These are phyloP conservation scores for Xylaria arbuscula DNA, from an alignment of 2,329 filamentous ascomycete genomes.

Conservation along the genomic window DNA sequence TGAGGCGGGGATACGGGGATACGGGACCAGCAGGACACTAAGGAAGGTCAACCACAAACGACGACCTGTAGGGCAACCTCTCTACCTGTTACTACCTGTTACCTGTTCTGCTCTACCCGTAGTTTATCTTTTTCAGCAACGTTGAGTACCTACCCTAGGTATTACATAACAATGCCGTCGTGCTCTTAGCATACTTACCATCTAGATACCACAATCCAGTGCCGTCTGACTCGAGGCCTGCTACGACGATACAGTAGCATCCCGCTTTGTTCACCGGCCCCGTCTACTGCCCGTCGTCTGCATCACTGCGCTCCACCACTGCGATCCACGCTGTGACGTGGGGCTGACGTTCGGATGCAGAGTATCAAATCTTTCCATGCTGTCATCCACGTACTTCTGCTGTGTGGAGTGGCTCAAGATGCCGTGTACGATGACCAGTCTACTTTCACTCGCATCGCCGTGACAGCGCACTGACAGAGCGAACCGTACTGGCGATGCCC, in stretches of 20 bases:
- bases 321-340: slow-evolving; percentile 28
- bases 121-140: neutral
- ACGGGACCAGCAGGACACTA: neutral
- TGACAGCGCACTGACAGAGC: too few relatives aligned
- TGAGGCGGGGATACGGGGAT: slow-evolving; percentile 19
- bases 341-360: slow-evolving; percentile 27
- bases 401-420: slow-evolving; percentile 17
- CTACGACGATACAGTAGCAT: slow-evolving; percentile 19
- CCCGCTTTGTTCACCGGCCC: slow-evolving; percentile 26
- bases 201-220: neutral
- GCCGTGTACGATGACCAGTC: slow-evolving; percentile 8
- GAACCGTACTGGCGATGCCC: neutral
- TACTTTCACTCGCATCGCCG: neutral
- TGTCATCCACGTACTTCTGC: slow-evolving; percentile 12
- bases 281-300: slow-evolving; percentile 15
- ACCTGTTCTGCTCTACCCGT: neutral
- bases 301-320: slow-evolving; percentile 21
- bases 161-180: slow-evolving; percentile 31
- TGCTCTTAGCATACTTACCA: neutral
- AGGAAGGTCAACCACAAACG: neutral
- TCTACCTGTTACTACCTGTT: neutral
- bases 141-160: too few relatives aligned
- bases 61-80: too few relatives aligned
- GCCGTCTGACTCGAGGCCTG: slow-evolving; percentile 14
- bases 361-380: slow-evolving; percentile 16